phyloP scores from a whole-genome alignment of 768 basidiomycete genomes.

The Lentinula edodes region DNA sequence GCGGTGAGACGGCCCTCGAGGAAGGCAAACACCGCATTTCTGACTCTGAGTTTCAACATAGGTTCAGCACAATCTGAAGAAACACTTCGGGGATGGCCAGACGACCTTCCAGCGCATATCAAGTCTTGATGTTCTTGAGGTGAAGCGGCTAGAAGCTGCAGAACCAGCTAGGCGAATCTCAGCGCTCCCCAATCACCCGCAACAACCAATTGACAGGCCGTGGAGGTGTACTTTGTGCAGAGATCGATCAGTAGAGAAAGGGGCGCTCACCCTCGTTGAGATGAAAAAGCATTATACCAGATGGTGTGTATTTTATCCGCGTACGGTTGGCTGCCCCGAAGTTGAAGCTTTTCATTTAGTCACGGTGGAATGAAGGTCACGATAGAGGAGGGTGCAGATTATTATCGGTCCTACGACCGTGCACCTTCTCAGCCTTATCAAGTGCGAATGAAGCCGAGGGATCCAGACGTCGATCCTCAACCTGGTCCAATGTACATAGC shows the following conservation, averaged over 20 bases:
- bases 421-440: background rate
- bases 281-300: slow-evolving; percentile 12
- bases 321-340: background rate
- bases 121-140: slow-evolving; percentile 17
- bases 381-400: background rate
- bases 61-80: slow-evolving; percentile 26
- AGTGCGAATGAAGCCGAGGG: background rate
- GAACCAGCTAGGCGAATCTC: slow-evolving; percentile 13
- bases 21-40: background rate
- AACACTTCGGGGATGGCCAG: slow-evolving; percentile 22
- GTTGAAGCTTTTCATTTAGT: background rate
- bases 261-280: slow-evolving; percentile 14
- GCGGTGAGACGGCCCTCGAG: slow-evolving; percentile 19
- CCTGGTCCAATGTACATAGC: background rate
- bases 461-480: background rate
- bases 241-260: slow-evolving; percentile 16
- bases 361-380: background rate
- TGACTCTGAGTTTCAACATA: slow-evolving; percentile 3
- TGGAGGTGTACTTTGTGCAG: slow-evolving; percentile 25
- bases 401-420: background rate
- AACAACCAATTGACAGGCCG: slow-evolving; percentile 4
- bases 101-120: slow-evolving; percentile 24
- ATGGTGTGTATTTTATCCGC: background rate
- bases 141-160: slow-evolving; percentile 13
- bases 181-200: background rate